phyloP scores from a whole-genome alignment of 176 grass and related monocot genomes.

The Poa annua region DNA sequence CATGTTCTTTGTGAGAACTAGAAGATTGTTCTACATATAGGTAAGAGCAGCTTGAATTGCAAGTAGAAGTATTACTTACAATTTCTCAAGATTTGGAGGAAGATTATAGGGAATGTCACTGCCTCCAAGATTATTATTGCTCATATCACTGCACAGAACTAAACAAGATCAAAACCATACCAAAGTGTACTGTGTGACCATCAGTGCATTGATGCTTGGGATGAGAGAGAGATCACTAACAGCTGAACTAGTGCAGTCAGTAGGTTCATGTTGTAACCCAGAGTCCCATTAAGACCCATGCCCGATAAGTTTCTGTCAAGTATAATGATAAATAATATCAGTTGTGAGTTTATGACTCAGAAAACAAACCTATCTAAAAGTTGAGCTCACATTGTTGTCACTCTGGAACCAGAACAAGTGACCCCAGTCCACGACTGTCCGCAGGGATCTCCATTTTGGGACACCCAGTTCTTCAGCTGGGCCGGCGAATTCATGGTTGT shows the following conservation, averaged over 20 bases:
- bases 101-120: conserved; percentile 83
- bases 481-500: conserved; percentile 70
- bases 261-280: conserved; percentile 86
- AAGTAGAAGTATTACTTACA: conserved; percentile 52
- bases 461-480: conserved; percentile 77
- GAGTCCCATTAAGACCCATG: conserved; percentile 69
- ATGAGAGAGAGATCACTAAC: conserved; percentile 55
- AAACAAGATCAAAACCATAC: conserved; percentile 31
- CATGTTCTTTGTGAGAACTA: conserved; percentile 27
- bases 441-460: conserved; percentile 86
- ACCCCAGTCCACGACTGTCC: conserved; percentile 77
- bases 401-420: conserved; percentile 70
- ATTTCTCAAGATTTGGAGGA: conserved; percentile 76
- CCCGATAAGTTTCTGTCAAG: conserved; percentile 71
- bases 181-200: background rate
- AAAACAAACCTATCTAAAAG: background rate
- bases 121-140: conserved; percentile 83
- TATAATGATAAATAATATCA: conserved; percentile 33
- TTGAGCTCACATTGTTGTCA: conserved; percentile 77
- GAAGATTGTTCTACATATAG: conserved; percentile 5
- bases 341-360: background rate
- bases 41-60: background rate
- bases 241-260: conserved; percentile 71
- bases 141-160: conserved; percentile 72
- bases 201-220: background rate